phyloP scores from a whole-genome alignment of 2,329 filamentous ascomycete genomes.

The Xylaria digitata region DNA sequence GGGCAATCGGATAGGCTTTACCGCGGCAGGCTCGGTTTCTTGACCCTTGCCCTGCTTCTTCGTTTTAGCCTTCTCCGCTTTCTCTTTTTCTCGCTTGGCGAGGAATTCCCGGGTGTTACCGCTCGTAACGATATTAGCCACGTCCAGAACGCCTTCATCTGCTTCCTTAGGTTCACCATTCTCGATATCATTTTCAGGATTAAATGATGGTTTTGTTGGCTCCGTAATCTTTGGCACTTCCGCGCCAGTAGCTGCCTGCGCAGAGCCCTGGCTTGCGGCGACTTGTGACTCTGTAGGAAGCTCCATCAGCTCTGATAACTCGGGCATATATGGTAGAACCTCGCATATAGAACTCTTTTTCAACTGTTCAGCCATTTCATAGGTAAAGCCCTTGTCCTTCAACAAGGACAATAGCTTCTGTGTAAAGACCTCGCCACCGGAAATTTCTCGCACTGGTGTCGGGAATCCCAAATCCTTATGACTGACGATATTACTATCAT shows the following conservation, averaged over 20 bases:
- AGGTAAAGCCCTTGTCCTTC: conserved; percentile 66
- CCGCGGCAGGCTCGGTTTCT: conserved; percentile 63
- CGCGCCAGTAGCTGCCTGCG: conserved; percentile 44
- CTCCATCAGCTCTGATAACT: conserved; percentile 59
- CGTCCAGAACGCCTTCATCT: conserved; percentile 81
- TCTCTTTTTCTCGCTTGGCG: conserved; percentile 85
- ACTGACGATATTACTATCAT: conserved; percentile 80
- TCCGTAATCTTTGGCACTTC: conserved; percentile 53
- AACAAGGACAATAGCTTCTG: conserved; percentile 76
- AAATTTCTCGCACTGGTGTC: conserved; percentile 59
- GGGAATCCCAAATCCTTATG: conserved; percentile 71
- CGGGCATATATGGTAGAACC: conserved; percentile 68
- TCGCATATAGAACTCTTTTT: conserved; percentile 76
- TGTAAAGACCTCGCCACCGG: conserved; percentile 91
- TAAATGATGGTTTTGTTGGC: conserved; percentile 46
- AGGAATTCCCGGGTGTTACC: conserved; percentile 85
- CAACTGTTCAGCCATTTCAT: conserved; percentile 76
- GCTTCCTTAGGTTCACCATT: conserved; percentile 51
- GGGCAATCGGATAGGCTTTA: conserved; percentile 70
- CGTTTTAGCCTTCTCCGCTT: conserved; percentile 71
- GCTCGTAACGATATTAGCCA: conserved; percentile 84
- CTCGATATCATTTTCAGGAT: conserved; percentile 53
- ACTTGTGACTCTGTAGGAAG: conserved; percentile 58
- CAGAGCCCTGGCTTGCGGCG: conserved; percentile 45
- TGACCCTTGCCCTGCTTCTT: conserved; percentile 72